phyloP scores from a whole-genome alignment of 306 rosid species.

The Casuarina glauca region DNA sequence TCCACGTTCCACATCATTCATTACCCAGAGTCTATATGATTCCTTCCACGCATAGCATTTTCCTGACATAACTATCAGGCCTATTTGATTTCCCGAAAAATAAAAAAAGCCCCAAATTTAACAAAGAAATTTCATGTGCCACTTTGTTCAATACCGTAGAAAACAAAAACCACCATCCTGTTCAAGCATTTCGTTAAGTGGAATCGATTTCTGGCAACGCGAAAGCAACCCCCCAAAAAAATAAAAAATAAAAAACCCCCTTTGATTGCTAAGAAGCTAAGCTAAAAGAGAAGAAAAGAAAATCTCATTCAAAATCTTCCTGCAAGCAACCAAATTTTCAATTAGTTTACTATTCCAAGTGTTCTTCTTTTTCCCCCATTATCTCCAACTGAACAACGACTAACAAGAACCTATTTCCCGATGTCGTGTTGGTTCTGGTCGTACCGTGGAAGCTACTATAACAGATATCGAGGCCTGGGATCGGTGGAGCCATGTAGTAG shows the following conservation, averaged over 20 bases:
- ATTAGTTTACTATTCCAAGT: background rate
- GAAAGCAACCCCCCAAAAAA: background rate
- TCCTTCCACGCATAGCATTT: background rate
- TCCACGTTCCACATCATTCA: background rate
- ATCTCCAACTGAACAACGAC: background rate
- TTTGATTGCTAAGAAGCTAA: background rate
- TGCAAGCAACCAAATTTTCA: background rate
- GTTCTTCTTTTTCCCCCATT: background rate
- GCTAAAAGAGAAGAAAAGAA: background rate
- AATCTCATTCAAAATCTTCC: background rate
- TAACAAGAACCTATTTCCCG: background rate
- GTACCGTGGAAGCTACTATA: constrained; percentile 90
- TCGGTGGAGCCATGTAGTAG: constrained; percentile 76
- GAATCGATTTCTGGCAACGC: background rate
- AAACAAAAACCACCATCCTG: background rate
- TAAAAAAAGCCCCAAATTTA: background rate
- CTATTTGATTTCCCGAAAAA: background rate
- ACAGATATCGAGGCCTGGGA: constrained; percentile 61
- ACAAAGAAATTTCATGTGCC: background rate
- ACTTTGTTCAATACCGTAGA: background rate
- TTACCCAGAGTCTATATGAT: background rate
- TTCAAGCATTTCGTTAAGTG: background rate
- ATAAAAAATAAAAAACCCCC: background rate
- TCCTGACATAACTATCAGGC: background rate
- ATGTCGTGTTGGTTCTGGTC: constrained; percentile 8